These are phyloP conservation scores for Blastobotrys aristatus DNA, from an alignment of 1,139 yeast species.

Conservation along the genomic window DNA sequence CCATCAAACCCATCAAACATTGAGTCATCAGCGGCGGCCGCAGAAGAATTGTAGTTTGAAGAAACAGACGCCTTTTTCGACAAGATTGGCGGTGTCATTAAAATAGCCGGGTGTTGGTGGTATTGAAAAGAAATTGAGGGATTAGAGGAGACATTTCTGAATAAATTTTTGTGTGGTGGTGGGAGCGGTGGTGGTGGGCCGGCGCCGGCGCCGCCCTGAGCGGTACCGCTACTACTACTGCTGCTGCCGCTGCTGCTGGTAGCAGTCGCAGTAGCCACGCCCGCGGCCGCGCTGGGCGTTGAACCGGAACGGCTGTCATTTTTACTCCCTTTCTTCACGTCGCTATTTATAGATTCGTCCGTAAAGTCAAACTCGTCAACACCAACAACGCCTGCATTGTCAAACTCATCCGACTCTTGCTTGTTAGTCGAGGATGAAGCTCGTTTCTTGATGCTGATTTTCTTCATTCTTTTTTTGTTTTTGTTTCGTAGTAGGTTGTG, in stretches of 20 bases:
- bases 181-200: neutral
- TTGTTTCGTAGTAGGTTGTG: too few species aligned
- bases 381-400: neutral
- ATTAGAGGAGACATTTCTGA: neutral
- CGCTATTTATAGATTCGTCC: conserved; percentile 4
- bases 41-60: neutral
- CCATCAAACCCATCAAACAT: conserved; percentile 26
- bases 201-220: neutral
- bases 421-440: too few species aligned
- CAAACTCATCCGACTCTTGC: too few species aligned
- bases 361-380: conserved; percentile 3
- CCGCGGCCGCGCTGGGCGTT: neutral
- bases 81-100: conserved; percentile 22
- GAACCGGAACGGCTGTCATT: neutral
- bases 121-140: neutral
- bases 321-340: neutral
- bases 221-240: neutral
- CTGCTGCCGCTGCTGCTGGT: neutral
- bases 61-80: conserved; percentile 12
- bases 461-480: neutral
- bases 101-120: conserved; percentile 15
- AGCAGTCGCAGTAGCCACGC: neutral
- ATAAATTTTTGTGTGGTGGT: neutral
- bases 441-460: neutral
- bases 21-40: conserved; percentile 1